Evolutionary conservation across 331 rosid genomes (phyloP), one percentile per base, ranked within the genome.

Genomic region (Acacia pycnantha): DNA sequence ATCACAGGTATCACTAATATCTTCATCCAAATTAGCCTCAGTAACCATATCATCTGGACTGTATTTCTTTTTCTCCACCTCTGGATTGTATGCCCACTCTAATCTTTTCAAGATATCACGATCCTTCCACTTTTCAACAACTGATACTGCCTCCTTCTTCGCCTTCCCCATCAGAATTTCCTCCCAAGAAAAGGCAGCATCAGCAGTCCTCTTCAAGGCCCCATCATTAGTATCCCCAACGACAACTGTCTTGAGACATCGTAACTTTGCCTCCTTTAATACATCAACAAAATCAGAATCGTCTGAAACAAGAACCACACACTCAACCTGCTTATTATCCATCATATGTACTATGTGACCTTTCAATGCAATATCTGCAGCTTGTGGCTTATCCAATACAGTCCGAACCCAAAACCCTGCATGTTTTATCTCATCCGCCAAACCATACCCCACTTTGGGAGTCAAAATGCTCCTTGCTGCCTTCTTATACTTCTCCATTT

Each of bases 141-240:
- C 94, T 0, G 90, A 79, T 27, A 78, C 88, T 2, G 94, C 97
- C 82, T 90, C 92, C 77, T 88, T 93, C 83, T 88, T 88, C 2
- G 97, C 95, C 84, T 95, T 90, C 56, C 94, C 95, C 88, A 85
- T 84, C 86, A 93, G 75, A 84, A 95, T 83, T 70, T 95, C 98
- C 75, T 84, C 90, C 97, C 97, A 95, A 58, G 91, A 86, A 85
- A 95, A 95, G 5, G 91, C 87, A 16, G 85, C 73, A 84, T 93
- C 92, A 0, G 92, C 95, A 59, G 80, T 85, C 90, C 98, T 93
- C 83, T 91, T 95, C 93, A 95, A 84, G 58, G 66, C 75, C 64
- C 95, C 97, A 68, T 89, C 92, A 67, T 68, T 82, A 12, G 77
- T 15, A 88, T 95, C 94, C 83, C 98, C 98, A 56, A 95, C 86